Evolutionary conservation across 352 stramenopile genomes (phyloP).

Genomic region (Blastocystis sp.): DNA sequence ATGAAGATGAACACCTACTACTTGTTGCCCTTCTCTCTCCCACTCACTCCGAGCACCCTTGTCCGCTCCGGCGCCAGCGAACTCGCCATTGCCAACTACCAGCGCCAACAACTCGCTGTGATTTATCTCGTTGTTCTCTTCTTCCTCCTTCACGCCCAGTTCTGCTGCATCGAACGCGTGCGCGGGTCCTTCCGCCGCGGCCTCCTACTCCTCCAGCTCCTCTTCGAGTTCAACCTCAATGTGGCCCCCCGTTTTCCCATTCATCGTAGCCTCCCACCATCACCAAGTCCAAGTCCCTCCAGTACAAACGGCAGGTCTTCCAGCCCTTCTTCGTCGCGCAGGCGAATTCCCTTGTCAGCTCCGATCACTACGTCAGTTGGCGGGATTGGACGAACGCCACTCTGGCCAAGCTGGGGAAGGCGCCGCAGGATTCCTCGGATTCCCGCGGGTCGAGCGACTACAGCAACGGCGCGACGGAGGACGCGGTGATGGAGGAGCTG

Average conservation of each 20-base stretch:
- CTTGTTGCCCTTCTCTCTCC: background rate
- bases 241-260: background rate
- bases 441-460: background rate
- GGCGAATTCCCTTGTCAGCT: background rate
- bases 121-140: conserved; percentile 25
- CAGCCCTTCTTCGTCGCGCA: conserved; percentile 13
- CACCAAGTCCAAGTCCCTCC: background rate
- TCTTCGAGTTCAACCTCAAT: conserved; percentile 59
- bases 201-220: conserved; percentile 1
- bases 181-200: conserved; percentile 17
- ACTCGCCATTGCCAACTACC: conserved; percentile 41
- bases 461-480: background rate
- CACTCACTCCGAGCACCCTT: conserved; percentile 1
- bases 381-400: conserved; percentile 16
- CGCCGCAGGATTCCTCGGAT: background rate
- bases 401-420: conserved; percentile 22
- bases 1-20: conserved; percentile 28
- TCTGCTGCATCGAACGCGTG: conserved; percentile 16
- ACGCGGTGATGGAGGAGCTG: background rate
- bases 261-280: conserved; percentile 14
- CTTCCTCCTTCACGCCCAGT: conserved; percentile 1
- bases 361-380: conserved; percentile 30
- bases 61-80: conserved; percentile 15
- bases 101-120: conserved; percentile 27
- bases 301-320: conserved; percentile 46